A percentile compares a stretch with the other conserved stretches of the same genome.
Conservation (phyloP, 2,329 filamentous ascomycete species). For the Sclerotinia minor region DNA sequence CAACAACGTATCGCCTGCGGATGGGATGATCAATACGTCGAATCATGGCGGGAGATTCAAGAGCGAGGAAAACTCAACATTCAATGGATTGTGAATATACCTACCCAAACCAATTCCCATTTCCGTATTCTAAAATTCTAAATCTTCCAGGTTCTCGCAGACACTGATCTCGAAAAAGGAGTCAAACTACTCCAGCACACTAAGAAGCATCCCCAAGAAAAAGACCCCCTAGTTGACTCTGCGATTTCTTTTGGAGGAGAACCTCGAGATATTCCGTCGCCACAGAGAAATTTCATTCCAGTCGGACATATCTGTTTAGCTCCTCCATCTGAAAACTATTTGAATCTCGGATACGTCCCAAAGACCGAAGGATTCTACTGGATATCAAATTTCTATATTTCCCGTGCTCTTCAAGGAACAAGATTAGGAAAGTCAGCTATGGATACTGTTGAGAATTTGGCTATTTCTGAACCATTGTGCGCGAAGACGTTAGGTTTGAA, state of each 20-base stretch:
- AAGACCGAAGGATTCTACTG: slow-evolving; percentile 31
- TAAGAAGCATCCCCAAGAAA: slow-evolving; percentile 30
- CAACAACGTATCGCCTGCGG: slow-evolving; percentile 50
- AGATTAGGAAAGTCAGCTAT: slow-evolving; percentile 35
- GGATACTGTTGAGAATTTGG: slow-evolving; percentile 33
- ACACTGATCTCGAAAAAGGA: slow-evolving; percentile 28
- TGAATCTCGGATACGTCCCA: slow-evolving; percentile 23
- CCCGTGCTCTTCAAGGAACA: slow-evolving; percentile 33
- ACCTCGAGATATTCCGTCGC: slow-evolving; percentile 27
- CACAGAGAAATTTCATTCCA: slow-evolving; percentile 31
- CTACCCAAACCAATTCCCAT: not conserved
- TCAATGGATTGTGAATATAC: slow-evolving; percentile 35
- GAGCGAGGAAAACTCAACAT: slow-evolving; percentile 30
- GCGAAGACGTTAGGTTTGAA: slow-evolving; percentile 33
- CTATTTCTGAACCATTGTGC: slow-evolving; percentile 31
- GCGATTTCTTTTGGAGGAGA: slow-evolving; percentile 31
- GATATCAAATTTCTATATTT: slow-evolving; percentile 36
- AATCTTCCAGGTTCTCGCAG: slow-evolving; percentile 30
- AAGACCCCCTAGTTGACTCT: slow-evolving; percentile 29
- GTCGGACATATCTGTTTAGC: slow-evolving; percentile 38
- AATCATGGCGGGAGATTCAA: slow-evolving; percentile 30
- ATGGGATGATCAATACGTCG: slow-evolving; percentile 46
- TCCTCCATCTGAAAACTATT: slow-evolving; percentile 18
- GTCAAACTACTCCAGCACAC: slow-evolving; percentile 31
- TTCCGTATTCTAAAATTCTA: slow-evolving; percentile 12